Base-by-base conservation (phyloP, 306 rosid genomes). In the Begonia peltatifolia region DNA sequence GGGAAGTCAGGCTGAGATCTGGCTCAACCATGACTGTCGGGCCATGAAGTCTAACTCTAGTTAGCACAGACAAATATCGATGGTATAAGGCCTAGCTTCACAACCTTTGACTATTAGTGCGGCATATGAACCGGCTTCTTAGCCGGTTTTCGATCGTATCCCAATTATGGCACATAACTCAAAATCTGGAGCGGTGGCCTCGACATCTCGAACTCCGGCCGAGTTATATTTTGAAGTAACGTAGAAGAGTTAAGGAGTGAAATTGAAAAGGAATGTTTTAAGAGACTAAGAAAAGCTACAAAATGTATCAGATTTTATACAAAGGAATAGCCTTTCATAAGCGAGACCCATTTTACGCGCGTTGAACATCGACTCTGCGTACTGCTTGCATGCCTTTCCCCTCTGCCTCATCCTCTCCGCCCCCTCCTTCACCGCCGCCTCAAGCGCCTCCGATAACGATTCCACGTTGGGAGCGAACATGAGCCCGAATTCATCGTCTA, bases 391-490 rank as follows among this genome's bases (percentile, higher is more conserved):
- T 2, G 92, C 82, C 46, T 73, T 74, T 41, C 99, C 99, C 53
- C 95, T 75, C 47, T 55, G 73, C 6, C 65, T 76, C 9, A 87
- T 68, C 73, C 88, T 76, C 53, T 52, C 71, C 18, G 72, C 50
- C 1, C 99, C 99, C 65, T 90, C 95, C 13, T 54, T 64, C n/a
- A 77, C 95, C 25, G 52, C 99, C 47, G 52, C 52, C 52, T 79
- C 86, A 42, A 86, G 60, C 16, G 84, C 77, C 74, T 81, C 95
- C 63, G 73, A 52, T 49, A 83, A 53, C 9, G 95, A 81, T 47
- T 79, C 88, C 20, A 75, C 94, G 36, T 90, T 90, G 9, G 99
- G 95, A 68, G 99, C 74, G 58, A 90, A 90, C 90, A 80, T 61
- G 6, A 56, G 79, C 46, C 99, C 99, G 57, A 67, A 83, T 47